Base-by-base conservation (phyloP, 2,329 filamentous ascomycete species). In the Ophiostoma australiae region DNA sequence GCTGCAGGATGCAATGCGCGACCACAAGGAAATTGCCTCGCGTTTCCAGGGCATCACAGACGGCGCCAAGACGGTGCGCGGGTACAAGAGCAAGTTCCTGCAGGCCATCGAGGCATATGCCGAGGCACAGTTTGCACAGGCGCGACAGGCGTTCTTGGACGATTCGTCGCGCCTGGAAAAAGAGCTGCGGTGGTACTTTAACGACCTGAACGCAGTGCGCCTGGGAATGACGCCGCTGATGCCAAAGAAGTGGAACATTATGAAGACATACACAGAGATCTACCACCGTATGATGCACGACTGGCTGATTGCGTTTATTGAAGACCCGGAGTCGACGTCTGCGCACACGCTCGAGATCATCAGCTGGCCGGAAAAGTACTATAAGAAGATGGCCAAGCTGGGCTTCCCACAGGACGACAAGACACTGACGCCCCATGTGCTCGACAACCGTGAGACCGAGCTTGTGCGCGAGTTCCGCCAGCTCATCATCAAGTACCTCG, bases 271-370 rank as follows among this genome's bases (percentile, higher is more conserved):
- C 79, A 90, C 89, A 72, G 87, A 91, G 76, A 94, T 97, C 73
- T 99, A 99, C 79, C 95, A 99, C 81, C 86, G 87, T 74, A 86
- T 94, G 75, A 98, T 99, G 94, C 95, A 97, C 81, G 93, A 97
- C 79, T 97, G 95, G 79, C 85, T 99, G 11, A 82, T 96, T 70
- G 87, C 84, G 35, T 88, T 93, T 78, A 90, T 98, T 72, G 91
- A 97, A 75, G 92, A 97, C 76, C 87, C 91, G 0, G 89, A 93
- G 69, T 86, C 93, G n/a, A 92, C 89, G 67, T 94, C 94, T 0
- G 90, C 91, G 31, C 93, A 97, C 78, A 91, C 95, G 76, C 87
- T 99, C 27, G 90, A 93, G 74, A 96, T 99, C 75, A 90, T 98
- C 76, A 91, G 96, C 77, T 99, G 94, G 90, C 92, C 92, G 5